Evolutionary conservation across 2,329 filamentous ascomycete genomes (phyloP), one percentile per base, ranked within the genome.

Genomic region (Pseudopyricularia javanii): DNA sequence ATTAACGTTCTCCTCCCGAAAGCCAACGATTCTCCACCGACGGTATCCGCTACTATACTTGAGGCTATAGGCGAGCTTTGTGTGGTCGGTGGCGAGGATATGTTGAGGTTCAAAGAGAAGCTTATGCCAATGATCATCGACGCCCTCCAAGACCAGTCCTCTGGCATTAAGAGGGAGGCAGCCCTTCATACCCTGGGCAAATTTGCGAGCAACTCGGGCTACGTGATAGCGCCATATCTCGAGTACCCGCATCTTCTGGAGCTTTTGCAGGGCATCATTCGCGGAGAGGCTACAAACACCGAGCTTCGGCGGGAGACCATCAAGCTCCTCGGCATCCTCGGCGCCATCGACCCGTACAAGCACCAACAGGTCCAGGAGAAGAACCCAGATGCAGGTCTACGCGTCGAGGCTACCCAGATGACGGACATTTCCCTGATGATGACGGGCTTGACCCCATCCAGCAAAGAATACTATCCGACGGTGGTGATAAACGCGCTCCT

Each of bases 401-500:
- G 76, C 20, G 74, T 75, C 37, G 82, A 85, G 59, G 74, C 75
- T 1, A 80, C 78, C 40, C 80, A 82, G 54, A 72, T 95, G 61
- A 95, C 91, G 0, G 93, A 98, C 67, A 94, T 98, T 47, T 93
- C 91, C 3, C 76, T 98, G 30, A 97, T 98, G 76, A 98, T 98
- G 91, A 90, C 88, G 43, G 93, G 94, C 14, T 75, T 96, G 40
- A 97, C 91, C 0, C 94, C 93, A 0, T 97, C 91, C 0, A 95
- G 88, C 63, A 95, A 98, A 63, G 93, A 98, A 62, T 98, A 98
- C 68, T 98, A 95, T 63, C 93, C 93, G 1, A 98, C 93, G 0
- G 90, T 98, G 17, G 93, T 96, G 48, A 96, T 98, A 64, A 95
- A 95, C 62, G 94, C 93, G 2, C 77, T 98, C 11, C 82, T 98